Percentiles rank a stretch among this genome's conserved stretches.
Evolutionary conservation across 257 asterid species (phyloP).

Genomic region (Rauvolfia tetraphylla): DNA sequence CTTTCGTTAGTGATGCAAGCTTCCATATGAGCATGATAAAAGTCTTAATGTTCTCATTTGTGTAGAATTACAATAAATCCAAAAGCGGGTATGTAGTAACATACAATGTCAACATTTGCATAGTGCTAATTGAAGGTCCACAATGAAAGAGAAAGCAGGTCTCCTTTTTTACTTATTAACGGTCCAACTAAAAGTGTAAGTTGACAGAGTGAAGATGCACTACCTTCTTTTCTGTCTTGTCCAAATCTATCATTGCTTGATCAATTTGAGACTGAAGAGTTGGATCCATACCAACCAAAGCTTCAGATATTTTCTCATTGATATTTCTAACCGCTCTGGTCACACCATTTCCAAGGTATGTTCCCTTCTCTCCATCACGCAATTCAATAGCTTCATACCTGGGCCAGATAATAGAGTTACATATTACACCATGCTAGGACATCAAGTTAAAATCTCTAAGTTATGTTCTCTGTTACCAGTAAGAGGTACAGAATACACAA

Average conservation of each 20-base stretch:
- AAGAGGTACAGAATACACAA: not conserved
- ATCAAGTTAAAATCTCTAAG: constrained; percentile 5
- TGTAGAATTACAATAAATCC: not conserved
- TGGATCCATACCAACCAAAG: constrained; percentile 98
- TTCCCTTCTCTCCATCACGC: constrained; percentile 95
- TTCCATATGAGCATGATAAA: not conserved
- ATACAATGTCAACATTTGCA: constrained; percentile 2
- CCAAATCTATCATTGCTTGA: constrained; percentile 98
- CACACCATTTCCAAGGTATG: constrained; percentile 92
- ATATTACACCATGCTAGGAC: constrained; percentile 7
- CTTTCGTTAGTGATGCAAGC: not conserved
- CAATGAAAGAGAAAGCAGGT: not conserved
- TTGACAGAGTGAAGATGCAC: not conserved
- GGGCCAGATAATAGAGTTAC: constrained; percentile 20
- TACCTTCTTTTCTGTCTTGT: constrained; percentile 96
- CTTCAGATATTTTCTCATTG: constrained; percentile 94
- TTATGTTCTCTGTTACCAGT: too few species aligned
- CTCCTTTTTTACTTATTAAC: not conserved
- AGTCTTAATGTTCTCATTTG: not conserved
- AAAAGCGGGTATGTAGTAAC: not conserved
- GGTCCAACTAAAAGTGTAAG: not conserved
- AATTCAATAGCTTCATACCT: constrained; percentile 94
- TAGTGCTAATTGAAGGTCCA: not conserved
- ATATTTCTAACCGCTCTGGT: constrained; percentile 87
- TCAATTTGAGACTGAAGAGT: constrained; percentile 95